Base-by-base conservation (phyloP, 805 yeast species). In the Yarrowia sp. region DNA sequence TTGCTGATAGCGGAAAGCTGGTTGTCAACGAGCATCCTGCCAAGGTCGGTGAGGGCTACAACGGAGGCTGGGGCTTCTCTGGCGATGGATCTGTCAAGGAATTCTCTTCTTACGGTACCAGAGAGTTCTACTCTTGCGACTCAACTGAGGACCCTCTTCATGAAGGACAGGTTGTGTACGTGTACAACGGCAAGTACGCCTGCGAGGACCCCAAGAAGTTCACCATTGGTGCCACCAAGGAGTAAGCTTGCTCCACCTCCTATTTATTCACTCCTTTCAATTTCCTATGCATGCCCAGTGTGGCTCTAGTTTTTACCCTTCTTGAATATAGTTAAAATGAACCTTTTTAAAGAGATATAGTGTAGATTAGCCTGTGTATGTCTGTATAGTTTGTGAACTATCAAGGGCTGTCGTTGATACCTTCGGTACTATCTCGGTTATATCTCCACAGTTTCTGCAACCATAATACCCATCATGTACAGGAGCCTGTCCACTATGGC, bases 171-270 rank as follows among this genome's bases (percentile, higher is more conserved):
- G 52, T 30, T 48, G 52, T 48, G 24, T 30, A 48, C 36, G 36
- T 48, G 5, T 30, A 11, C 36, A 48, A 48, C 36, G 52, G 52
- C 52, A 48, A 48, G 52, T 48, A 48, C 52, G 52, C 52, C 52
- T 48, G 52, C 14, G 52, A 48, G 22, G 6, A 48, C n/a, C 52
- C 52, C 52, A 2, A 11, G 10, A 28, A 48, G 36, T 48, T 48
- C 24, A 48, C 52, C 52, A 28, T 48, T 28, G 36, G 36, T 5
- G 52, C 52, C n/a, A 48, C 52, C 52, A 30, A 30, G 36, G 52
- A 48, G 52, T 48, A 48, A 30, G 1, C 33, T 10, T 9, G 1
- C 40, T 3, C n/a, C 4, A 36, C 19, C 40, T 16, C 9, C 40
- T 36, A 36, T 36, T 26, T 26, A 26, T 26, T 26, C 30, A 26